Conservation (phyloP, 495 filamentous ascomycete species). For the Niebla homalea region DNA sequence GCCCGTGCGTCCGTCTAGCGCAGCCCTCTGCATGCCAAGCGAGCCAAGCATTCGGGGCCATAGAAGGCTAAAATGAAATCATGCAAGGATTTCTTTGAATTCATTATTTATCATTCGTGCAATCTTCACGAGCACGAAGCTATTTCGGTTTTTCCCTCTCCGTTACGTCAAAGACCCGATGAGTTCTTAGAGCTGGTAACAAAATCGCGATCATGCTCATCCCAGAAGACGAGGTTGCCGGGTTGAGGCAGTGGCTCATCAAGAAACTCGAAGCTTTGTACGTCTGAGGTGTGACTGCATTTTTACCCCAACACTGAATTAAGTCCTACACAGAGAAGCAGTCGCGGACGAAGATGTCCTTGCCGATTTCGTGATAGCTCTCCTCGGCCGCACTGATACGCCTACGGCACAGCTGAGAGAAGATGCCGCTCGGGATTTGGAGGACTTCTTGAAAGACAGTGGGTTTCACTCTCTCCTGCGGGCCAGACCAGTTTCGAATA, state of each 20-base stretch:
- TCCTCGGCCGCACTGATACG: slow-evolving; percentile 71
- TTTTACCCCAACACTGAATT: slow-evolving; percentile 1
- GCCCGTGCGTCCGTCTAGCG: too few relatives aligned
- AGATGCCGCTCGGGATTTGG: slow-evolving; percentile 63
- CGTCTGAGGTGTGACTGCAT: slow-evolving; percentile 19
- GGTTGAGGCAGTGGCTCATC: slow-evolving; percentile 81
- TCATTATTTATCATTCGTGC: too few relatives aligned
- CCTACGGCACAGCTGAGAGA: slow-evolving; percentile 57
- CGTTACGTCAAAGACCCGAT: not conserved
- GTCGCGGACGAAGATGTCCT: slow-evolving; percentile 86
- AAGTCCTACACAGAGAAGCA: slow-evolving; percentile 28
- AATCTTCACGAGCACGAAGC: too few relatives aligned
- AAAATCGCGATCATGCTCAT: slow-evolving; percentile 49
- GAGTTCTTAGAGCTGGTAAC: not conserved
- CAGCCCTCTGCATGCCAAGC: too few relatives aligned
- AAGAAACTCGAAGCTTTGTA: slow-evolving; percentile 86
- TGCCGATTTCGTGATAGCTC: slow-evolving; percentile 89
- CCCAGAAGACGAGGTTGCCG: slow-evolving; percentile 55
- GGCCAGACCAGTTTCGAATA: not conserved
- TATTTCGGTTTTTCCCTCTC: not conserved
- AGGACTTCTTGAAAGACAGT: slow-evolving; percentile 83
- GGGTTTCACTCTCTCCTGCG: slow-evolving; percentile 14
- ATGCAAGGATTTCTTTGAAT: too few relatives aligned
- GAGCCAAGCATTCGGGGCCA: too few relatives aligned
- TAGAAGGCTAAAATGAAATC: too few relatives aligned